phyloP scores from a whole-genome alignment of 805 yeast genomes.

The Scheffersomyces ergatensis region DNA sequence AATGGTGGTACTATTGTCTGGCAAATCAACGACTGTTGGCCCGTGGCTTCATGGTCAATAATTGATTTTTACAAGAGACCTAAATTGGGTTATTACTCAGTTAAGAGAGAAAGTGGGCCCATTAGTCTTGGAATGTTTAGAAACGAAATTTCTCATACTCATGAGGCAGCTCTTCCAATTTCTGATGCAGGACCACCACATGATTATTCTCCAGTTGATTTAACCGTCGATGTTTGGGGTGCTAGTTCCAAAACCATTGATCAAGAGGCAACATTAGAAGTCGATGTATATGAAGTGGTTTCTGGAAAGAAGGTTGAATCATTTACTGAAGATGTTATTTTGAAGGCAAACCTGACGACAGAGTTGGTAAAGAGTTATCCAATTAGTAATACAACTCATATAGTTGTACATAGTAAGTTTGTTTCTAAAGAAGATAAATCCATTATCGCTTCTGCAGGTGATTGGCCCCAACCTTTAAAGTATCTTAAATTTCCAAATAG shows the following conservation, averaged over 20 bases:
- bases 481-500: slow-evolving; percentile 30
- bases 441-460: slow-evolving; percentile 30
- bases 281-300: slow-evolving; percentile 27
- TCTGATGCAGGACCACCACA: slow-evolving; percentile 15
- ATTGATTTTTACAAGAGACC: slow-evolving; percentile 41
- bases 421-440: slow-evolving; percentile 10
- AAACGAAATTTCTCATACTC: slow-evolving; percentile 5
- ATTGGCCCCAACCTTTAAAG: slow-evolving; percentile 54
- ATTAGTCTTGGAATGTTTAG: slow-evolving; percentile 34
- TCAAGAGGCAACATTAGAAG: slow-evolving; percentile 17
- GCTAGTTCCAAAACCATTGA: slow-evolving; percentile 25
- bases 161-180: slow-evolving; percentile 6
- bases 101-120: slow-evolving; percentile 41
- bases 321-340: slow-evolving; percentile 9
- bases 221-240: slow-evolving; percentile 40
- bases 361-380: slow-evolving; percentile 18
- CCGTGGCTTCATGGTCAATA: slow-evolving; percentile 50
- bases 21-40: slow-evolving; percentile 57
- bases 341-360: slow-evolving; percentile 27
- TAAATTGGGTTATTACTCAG: slow-evolving; percentile 46
- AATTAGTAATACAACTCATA: slow-evolving; percentile 10
- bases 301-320: slow-evolving; percentile 25
- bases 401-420: slow-evolving; percentile 15
- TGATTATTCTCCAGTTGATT: slow-evolving; percentile 22
- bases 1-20: slow-evolving; percentile 50